These are phyloP conservation scores for Botryobasidium botryosum DNA, from an alignment of 768 basidiomycete genomes.

Conservation along the genomic window DNA sequence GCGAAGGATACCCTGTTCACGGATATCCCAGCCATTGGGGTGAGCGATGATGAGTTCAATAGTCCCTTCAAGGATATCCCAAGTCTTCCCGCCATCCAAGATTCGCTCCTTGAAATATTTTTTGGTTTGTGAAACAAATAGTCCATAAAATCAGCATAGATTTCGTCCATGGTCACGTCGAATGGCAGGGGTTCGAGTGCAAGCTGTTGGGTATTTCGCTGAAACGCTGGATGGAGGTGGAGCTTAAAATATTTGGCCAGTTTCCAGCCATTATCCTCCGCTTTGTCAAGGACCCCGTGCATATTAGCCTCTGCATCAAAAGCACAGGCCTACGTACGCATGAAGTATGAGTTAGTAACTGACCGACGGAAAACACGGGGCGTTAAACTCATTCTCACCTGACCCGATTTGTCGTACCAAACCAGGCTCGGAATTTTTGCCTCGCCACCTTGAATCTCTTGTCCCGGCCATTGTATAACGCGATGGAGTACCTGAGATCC, in stretches of 20 bases:
- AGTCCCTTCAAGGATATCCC: background rate
- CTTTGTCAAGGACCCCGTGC: background rate
- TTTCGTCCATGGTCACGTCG: slow-evolving; percentile 12
- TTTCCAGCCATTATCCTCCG: slow-evolving; percentile 1
- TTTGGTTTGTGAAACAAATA: slow-evolving; percentile 15
- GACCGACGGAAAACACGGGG: no score
- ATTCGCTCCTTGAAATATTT: slow-evolving; percentile 12
- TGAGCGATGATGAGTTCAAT: slow-evolving; percentile 1
- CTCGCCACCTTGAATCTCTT: background rate
- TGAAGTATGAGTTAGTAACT: no score
- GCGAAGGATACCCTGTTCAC: slow-evolving; percentile 29
- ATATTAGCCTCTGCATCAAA: background rate
- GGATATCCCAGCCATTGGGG: slow-evolving; percentile 33
- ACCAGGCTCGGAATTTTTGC: background rate
- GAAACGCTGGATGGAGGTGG: background rate
- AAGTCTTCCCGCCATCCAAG: background rate
- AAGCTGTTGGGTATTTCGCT: background rate
- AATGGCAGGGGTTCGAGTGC: no score
- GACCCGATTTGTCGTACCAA: background rate
- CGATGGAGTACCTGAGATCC: background rate
- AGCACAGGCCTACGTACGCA: background rate
- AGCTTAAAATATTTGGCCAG: slow-evolving; percentile 2
- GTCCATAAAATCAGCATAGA: slow-evolving; percentile 16
- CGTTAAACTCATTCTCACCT: no score
- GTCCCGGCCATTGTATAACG: background rate